phyloP scores from a whole-genome alignment of 768 basidiomycete species.

The Boletus eberwhitei region DNA sequence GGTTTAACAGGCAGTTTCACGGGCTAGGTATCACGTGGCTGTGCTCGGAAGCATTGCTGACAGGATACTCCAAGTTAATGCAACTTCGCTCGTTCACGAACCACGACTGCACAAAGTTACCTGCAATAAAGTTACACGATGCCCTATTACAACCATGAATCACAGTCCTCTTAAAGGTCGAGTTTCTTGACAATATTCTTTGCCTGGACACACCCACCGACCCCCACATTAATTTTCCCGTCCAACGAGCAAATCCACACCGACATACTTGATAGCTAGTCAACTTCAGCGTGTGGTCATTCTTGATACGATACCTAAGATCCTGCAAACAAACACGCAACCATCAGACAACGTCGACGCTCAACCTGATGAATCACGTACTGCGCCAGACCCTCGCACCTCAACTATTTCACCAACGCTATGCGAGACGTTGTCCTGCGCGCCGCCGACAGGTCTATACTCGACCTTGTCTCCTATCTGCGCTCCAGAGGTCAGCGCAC shows the following conservation, averaged over 20 bases:
- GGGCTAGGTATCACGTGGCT: not conserved
- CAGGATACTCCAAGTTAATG: too few species aligned
- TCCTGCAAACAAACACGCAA: slow-evolving; percentile 20
- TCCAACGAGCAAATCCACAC: not conserved
- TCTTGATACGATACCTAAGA: slow-evolving; percentile 37
- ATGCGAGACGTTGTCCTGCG: slow-evolving; percentile 37
- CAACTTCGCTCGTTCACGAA: too few species aligned
- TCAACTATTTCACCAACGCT: slow-evolving; percentile 35
- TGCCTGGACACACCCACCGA: slow-evolving; percentile 18
- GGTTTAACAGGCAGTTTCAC: not conserved
- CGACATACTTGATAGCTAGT: slow-evolving; percentile 36
- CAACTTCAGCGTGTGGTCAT: slow-evolving; percentile 41
- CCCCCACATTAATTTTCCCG: not conserved
- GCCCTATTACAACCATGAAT: not conserved
- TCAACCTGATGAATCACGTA: slow-evolving; percentile 15
- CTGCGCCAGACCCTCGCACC: slow-evolving; percentile 32
- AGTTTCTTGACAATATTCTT: slow-evolving; percentile 37
- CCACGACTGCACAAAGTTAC: not conserved
- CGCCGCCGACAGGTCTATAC: slow-evolving; percentile 42
- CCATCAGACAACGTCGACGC: not conserved
- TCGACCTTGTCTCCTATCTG: slow-evolving; percentile 42
- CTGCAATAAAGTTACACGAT: slow-evolving; percentile 1
- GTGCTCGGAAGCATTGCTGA: not conserved
- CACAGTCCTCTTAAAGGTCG: not conserved
- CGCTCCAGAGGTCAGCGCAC: not conserved